Conservation (phyloP, 1,139 yeast species). For the Hemisphaericaspora subhashii region DNA sequence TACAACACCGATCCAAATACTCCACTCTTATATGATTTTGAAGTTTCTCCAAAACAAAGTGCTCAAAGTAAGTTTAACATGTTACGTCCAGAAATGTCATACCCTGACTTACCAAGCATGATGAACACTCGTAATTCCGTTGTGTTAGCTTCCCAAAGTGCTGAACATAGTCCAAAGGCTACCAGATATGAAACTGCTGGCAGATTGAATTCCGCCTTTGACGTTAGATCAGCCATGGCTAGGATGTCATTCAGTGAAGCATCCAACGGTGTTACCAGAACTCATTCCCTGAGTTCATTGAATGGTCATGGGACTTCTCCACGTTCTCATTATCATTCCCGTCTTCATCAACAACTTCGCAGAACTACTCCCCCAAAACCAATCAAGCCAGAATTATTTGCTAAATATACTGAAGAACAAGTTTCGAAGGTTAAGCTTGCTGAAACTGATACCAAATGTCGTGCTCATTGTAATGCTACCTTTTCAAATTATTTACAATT, state of each 20-base stretch:
- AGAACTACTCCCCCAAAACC: conserved; percentile 6
- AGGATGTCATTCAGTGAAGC: conserved; percentile 1
- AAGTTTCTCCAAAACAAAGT: conserved; percentile 7
- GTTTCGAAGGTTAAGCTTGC: conserved; percentile 10
- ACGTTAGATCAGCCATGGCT: conserved; percentile 4
- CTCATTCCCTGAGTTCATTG: conserved; percentile 1
- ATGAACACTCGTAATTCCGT: conserved; percentile 4
- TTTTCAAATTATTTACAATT: conserved; percentile 14
- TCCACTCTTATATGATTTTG: conserved; percentile 4
- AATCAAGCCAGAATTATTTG: conserved; percentile 8
- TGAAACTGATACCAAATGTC: conserved; percentile 13
- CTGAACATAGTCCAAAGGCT: conserved; percentile 5
- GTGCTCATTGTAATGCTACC: conserved; percentile 12
- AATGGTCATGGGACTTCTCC: conserved; percentile 4
- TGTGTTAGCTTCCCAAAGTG: conserved; percentile 7
- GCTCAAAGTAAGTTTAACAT: conserved; percentile 1
- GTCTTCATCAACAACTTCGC: conserved; percentile 6
- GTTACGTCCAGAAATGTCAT: conserved; percentile 5
- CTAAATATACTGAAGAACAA: conserved; percentile 8
- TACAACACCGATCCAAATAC: conserved; percentile 6
- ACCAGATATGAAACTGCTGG: conserved; percentile 3
- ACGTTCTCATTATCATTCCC: not conserved
- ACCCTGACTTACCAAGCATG: conserved; percentile 6
- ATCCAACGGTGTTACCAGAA: not conserved
- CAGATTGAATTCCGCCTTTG: conserved; percentile 4